Base-by-base conservation (phyloP, 176 grass and related monocot genomes). In the Oryza longistaminata region DNA sequence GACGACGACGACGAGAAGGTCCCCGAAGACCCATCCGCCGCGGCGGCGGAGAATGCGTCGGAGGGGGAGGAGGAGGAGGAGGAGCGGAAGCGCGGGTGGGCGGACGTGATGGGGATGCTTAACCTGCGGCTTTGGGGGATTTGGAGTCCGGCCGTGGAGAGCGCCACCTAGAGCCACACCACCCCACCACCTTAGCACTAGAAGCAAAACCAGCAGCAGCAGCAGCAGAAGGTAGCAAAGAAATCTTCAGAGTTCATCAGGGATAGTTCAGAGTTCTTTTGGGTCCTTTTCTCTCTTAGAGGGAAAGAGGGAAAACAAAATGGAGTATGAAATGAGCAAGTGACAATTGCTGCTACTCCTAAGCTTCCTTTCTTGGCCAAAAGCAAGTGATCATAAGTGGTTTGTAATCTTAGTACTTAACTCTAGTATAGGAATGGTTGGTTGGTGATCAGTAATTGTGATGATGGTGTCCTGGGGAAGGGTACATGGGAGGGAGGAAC, bases 101-200 rank as follows among this genome's bases (percentile, higher is more conserved):
- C 73, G 74, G 91, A 76, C 55, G 82, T 90, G 88, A 86, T 83
- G 62, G 78, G 75, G 13, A 66, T 93, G 43, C 55, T 90, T 46
- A 80, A 80, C 79, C 83, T 49, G 74, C 65, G 82, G 24, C 77
- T 85, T 35, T 90, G 88, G 88, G 76, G 67, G 8, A 84, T 88
- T 83, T 93, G 92, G 83, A 87, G 79, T 79, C 88, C 86, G 70
- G 52, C 70, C 69, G 76, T 89, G 49, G 87, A 85, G 85, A 87
- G 78, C 71, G 77, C 88, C 82, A 89, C 49, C 62, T 87, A 76
- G 69, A 65, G 48, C 64, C 2, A 40, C 21, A 19, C 58, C 58
- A 27, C 27, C 73, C 27, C 73, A 33, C 73, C 73, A 75, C 71
- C 25, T 49, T 49, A 75, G 45, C 27, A 31, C 73, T 31, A 74